Conservation (phyloP, 2,329 filamentous ascomycete genomes). For the Karstenula rhodostoma region DNA sequence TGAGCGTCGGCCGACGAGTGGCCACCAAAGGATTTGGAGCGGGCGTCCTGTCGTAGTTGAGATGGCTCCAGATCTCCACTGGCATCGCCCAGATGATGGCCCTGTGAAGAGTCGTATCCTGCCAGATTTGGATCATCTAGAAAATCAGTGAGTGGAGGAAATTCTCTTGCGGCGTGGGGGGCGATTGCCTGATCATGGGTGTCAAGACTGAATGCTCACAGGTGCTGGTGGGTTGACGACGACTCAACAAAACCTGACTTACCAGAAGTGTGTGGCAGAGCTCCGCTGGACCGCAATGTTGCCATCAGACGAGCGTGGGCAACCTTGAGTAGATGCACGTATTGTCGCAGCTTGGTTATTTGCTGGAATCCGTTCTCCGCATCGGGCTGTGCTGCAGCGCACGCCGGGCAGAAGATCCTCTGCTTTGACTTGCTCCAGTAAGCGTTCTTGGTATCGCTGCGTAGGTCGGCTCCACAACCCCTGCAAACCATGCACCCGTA, state of each 20-base stretch:
- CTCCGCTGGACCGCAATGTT: conserved; percentile 83
- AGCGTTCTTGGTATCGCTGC: conserved; percentile 72
- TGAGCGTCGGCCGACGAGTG: conserved; percentile 65
- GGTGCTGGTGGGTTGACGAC: conserved; percentile 21
- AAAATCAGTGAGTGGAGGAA: conserved; percentile 38
- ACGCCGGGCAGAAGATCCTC: conserved; percentile 75
- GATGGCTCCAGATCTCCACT: conserved; percentile 59
- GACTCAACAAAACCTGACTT: conserved; percentile 38
- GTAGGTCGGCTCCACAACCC: conserved; percentile 78
- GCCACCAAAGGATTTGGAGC: conserved; percentile 78
- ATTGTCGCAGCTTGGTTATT: conserved; percentile 89
- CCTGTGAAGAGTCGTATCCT: conserved; percentile 72
- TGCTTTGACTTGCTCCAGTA: conserved; percentile 73
- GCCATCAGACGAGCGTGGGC: conserved; percentile 88
- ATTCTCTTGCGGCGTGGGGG: conserved; percentile 38
- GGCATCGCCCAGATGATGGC: conserved; percentile 62
- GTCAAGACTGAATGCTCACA: conserved; percentile 38
- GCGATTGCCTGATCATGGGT: conserved; percentile 38
- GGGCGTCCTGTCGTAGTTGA: conserved; percentile 69
- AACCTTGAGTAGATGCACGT: conserved; percentile 90
- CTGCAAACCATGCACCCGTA: conserved; percentile 75
- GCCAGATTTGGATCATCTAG: conserved; percentile 73
- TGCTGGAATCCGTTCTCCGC: conserved; percentile 71
- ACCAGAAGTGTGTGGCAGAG: conserved; percentile 76
- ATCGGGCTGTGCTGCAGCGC: conserved; percentile 66